phyloP scores from a whole-genome alignment of 2,329 filamentous ascomycete genomes.

The Exophiala alcalophila region DNA sequence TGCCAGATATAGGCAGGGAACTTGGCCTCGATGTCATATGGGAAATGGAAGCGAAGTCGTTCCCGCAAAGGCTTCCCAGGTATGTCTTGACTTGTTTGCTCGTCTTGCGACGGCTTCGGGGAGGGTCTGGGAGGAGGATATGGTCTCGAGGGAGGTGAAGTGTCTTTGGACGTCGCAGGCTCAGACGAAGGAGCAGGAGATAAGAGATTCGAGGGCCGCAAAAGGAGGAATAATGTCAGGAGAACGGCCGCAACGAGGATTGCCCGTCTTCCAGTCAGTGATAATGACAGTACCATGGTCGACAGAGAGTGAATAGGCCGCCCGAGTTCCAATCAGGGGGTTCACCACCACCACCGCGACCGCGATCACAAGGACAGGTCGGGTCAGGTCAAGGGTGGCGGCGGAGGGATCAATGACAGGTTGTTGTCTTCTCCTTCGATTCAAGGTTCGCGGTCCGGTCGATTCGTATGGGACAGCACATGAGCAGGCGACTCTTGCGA shows the following conservation, averaged over 20 bases:
- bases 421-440: slow-evolving; percentile 1
- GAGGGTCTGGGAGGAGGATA: slow-evolving; percentile 35
- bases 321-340: too few species aligned
- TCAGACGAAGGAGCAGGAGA: slow-evolving; percentile 47
- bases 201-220: slow-evolving; percentile 57
- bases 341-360: too few species aligned
- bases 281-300: too few species aligned
- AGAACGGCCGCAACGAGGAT: slow-evolving; percentile 63
- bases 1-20: slow-evolving; percentile 99
- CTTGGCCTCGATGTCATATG: slow-evolving; percentile 81
- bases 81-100: slow-evolving; percentile 67
- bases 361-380: too few species aligned
- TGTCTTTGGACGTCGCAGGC: slow-evolving; percentile 32
- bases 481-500: slow-evolving; percentile 1
- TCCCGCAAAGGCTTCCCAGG: slow-evolving; percentile 71
- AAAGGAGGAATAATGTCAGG: slow-evolving; percentile 66
- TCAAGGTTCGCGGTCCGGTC: not conserved
- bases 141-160: slow-evolving; percentile 32
- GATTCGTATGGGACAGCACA: not conserved
- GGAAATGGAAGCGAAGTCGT: slow-evolving; percentile 86
- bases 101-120: slow-evolving; percentile 44
- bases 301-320: too few species aligned
- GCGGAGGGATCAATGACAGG: slow-evolving; percentile 11
- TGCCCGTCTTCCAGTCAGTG: slow-evolving; percentile 14
- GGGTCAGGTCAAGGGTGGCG: too few species aligned